phyloP scores from a whole-genome alignment of 148 eudicot species.

The Fagopyrum esculentum region DNA sequence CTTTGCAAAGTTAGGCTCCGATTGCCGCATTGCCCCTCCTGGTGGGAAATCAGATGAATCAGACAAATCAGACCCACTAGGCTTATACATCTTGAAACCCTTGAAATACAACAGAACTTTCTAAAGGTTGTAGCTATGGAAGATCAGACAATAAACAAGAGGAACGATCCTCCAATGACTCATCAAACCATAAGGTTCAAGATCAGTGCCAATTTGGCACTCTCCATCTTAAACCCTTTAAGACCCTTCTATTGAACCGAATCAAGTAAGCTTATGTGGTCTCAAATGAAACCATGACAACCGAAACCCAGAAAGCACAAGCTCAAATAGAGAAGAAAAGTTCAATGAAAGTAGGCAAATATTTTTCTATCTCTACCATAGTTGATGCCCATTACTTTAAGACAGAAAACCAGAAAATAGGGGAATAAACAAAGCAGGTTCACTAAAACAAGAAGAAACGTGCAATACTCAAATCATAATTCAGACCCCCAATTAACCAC shows the following conservation, averaged over 20 bases:
- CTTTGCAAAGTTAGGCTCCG: conserved; percentile 56
- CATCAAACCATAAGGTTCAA: neutral
- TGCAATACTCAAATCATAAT: conserved; percentile 25
- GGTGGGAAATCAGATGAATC: conserved; percentile 41
- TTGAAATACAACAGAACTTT: neutral
- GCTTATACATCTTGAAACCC: conserved; percentile 24
- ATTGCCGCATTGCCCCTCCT: conserved; percentile 43
- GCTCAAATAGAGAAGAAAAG: neutral
- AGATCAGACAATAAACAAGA: neutral
- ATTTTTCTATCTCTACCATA: conserved; percentile 12
- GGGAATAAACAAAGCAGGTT: conserved; percentile 25
- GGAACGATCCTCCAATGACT: conserved; percentile 2
- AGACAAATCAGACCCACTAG: conserved; percentile 41
- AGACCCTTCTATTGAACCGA: neutral
- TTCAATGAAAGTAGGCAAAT: neutral
- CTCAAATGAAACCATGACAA: too few relatives aligned
- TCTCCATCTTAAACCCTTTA: conserved; percentile 1
- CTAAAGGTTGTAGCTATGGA: neutral
- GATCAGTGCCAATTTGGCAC: neutral
- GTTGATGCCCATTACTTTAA: conserved; percentile 27
- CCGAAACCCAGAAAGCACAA: neutral
- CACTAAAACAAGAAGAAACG: conserved; percentile 26
- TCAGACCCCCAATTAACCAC: neutral
- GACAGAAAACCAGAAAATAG: conserved; percentile 9
- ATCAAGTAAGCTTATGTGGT: neutral